Conservation (phyloP, 306 rosid species). For the Elaeagnus macrophylla region DNA sequence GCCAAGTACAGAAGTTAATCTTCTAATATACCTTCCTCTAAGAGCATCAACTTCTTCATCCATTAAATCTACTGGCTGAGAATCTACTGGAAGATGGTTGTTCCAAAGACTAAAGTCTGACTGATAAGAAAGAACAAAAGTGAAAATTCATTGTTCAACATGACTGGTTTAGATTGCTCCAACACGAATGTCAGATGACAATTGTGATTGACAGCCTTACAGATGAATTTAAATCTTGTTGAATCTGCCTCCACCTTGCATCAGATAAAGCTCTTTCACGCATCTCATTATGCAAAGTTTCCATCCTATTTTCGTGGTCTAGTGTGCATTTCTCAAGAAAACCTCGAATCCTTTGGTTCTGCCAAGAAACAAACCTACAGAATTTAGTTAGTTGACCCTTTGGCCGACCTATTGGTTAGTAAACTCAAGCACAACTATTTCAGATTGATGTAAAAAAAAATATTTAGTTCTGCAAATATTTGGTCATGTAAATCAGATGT, state of each 20-base stretch:
- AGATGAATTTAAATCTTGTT: conserved; percentile 59
- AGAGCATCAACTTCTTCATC: conserved; percentile 80
- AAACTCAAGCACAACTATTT: conserved; percentile 4
- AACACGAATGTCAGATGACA: conserved; percentile 15
- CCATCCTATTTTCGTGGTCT: conserved; percentile 85
- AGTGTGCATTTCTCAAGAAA: conserved; percentile 85
- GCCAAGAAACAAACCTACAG: conserved; percentile 26
- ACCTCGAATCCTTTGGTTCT: conserved; percentile 88
- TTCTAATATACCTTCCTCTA: conserved; percentile 82
- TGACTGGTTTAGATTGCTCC: background rate
- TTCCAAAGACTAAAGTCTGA: conserved; percentile 45
- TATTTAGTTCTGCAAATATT: no score
- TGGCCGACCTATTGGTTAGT: background rate
- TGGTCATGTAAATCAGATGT: no score
- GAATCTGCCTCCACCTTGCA: conserved; percentile 89
- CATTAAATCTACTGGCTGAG: conserved; percentile 41
- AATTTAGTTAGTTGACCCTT: conserved; percentile 21
- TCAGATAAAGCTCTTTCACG: conserved; percentile 86
- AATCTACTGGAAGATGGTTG: conserved; percentile 29
- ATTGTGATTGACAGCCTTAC: conserved; percentile 40
- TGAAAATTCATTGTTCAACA: conserved; percentile 9
- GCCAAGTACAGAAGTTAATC: conserved; percentile 86
- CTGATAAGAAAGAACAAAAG: conserved; percentile 45
- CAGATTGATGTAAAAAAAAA: background rate
- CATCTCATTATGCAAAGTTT: conserved; percentile 60